These are phyloP conservation scores for Trametes sp. DNA, from an alignment of 1,284 basidiomycete genomes.

Conservation along the genomic window DNA sequence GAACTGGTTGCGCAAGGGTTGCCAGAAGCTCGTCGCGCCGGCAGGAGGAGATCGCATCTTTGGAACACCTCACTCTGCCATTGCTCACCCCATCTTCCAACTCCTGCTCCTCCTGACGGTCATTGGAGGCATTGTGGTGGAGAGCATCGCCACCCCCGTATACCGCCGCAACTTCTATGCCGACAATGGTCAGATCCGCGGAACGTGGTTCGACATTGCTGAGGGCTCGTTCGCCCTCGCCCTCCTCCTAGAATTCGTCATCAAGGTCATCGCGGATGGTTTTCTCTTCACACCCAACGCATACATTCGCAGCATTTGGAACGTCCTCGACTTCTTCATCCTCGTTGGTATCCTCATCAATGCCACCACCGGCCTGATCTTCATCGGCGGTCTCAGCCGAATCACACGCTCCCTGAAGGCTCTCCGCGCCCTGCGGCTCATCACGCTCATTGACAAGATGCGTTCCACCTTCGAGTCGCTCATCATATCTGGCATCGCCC, in stretches of 20 bases:
- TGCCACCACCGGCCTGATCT: slow-evolving; percentile 79
- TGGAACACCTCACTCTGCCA: slow-evolving; percentile 71
- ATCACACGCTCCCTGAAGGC: slow-evolving; percentile 90
- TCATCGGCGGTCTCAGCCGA: slow-evolving; percentile 83
- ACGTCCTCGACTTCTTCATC: slow-evolving; percentile 90
- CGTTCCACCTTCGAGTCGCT: slow-evolving; percentile 92
- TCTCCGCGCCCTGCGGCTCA: slow-evolving; percentile 87
- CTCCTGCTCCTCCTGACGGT: slow-evolving; percentile 80
- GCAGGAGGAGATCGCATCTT: slow-evolving; percentile 88
- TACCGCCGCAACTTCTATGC: slow-evolving; percentile 84
- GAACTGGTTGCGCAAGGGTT: slow-evolving; percentile 77
- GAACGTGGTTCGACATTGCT: slow-evolving; percentile 90
- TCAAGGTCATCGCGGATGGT: slow-evolving; percentile 95
- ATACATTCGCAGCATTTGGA: slow-evolving; percentile 93
- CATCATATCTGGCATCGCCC: slow-evolving; percentile 86
- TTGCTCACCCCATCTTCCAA: slow-evolving; percentile 80
- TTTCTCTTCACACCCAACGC: slow-evolving; percentile 94
- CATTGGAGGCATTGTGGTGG: slow-evolving; percentile 85
- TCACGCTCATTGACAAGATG: slow-evolving; percentile 89
- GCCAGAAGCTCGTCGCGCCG: slow-evolving; percentile 87
- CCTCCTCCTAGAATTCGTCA: slow-evolving; percentile 85
- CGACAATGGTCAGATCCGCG: slow-evolving; percentile 64
- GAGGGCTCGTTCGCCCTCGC: slow-evolving; percentile 81
- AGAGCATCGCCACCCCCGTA: slow-evolving; percentile 85
- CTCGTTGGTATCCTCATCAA: slow-evolving; percentile 87